These are phyloP conservation scores for Pseudogymnoascus sp. DNA, from an alignment of 2,329 filamentous ascomycete genomes.

Conservation along the genomic window DNA sequence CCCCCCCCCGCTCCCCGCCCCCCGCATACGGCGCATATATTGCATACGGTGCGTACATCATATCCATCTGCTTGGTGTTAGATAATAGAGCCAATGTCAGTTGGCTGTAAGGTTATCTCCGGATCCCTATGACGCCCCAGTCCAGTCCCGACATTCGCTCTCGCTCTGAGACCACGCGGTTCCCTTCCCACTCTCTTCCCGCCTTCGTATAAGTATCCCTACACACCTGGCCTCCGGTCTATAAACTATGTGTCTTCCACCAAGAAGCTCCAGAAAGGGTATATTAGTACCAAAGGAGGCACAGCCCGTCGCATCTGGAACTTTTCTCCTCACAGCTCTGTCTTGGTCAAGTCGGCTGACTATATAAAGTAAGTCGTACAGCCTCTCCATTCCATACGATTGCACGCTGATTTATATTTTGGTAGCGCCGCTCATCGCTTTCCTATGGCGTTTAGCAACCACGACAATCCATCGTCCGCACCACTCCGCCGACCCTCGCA, in stretches of 20 bases:
- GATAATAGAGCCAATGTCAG: background rate
- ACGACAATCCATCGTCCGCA: background rate
- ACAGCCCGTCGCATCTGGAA: background rate
- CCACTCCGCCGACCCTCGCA: background rate
- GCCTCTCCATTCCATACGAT: background rate
- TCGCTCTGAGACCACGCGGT: background rate
- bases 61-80: background rate
- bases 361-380: background rate
- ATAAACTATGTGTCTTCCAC: background rate
- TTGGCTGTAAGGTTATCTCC: background rate
- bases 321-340: background rate
- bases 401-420: background rate
- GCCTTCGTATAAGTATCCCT: slow-evolving; percentile 4
- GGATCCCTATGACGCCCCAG: background rate
- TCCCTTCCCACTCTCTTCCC: background rate
- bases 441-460: slow-evolving; percentile 7
- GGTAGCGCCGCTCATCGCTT: background rate
- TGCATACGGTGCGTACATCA: background rate
- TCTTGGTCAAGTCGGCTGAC: background rate
- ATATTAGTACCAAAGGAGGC: slow-evolving; percentile 3
- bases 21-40: background rate
- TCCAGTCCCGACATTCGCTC: background rate
- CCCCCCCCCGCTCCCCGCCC: too few species aligned
- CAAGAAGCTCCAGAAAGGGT: background rate
- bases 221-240: background rate